Percentiles rank a stretch among this genome's conserved stretches.
phyloP scores from a whole-genome alignment of 768 basidiomycete genomes.

The Tubosaeta sp. region DNA sequence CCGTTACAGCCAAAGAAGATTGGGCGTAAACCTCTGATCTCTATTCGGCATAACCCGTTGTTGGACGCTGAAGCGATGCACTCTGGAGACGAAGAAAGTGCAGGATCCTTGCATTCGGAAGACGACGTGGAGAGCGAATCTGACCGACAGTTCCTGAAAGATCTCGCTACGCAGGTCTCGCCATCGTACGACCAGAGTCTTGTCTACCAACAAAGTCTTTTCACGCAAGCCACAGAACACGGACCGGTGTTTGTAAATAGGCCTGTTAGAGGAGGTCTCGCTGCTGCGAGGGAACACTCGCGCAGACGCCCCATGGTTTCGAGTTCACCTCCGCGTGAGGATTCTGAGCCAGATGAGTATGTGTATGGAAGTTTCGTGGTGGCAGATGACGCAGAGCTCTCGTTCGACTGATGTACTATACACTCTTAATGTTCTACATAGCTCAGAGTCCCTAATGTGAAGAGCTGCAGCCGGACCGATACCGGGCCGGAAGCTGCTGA shows the following conservation, averaged over 20 bases:
- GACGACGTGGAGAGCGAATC: constrained; percentile 57
- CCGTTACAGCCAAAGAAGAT: constrained; percentile 20
- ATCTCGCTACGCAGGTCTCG: constrained; percentile 63
- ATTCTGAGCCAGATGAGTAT: constrained; percentile 60
- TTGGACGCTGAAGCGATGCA: constrained; percentile 71
- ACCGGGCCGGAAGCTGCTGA: constrained; percentile 14
- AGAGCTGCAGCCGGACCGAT: not conserved
- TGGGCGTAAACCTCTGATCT: constrained; percentile 23
- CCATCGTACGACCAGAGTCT: constrained; percentile 70
- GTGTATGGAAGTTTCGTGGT: constrained; percentile 77
- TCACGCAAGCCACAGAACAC: constrained; percentile 57
- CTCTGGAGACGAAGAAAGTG: constrained; percentile 76
- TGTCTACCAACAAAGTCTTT: constrained; percentile 64
- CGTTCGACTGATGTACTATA: constrained; percentile 31
- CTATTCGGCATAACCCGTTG: constrained; percentile 40
- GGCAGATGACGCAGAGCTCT: constrained; percentile 68
- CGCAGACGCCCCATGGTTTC: constrained; percentile 35
- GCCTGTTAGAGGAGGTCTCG: constrained; percentile 43
- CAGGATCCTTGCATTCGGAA: constrained; percentile 54
- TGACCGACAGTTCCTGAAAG: constrained; percentile 63
- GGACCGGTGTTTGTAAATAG: constrained; percentile 53
- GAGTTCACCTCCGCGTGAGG: constrained; percentile 58
- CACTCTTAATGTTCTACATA: constrained; percentile 1
- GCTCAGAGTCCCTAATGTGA: constrained; percentile 3
- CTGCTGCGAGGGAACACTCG: constrained; percentile 30